Conservation (phyloP, 1,284 basidiomycete species). For the Cryptococcus sp. region DNA sequence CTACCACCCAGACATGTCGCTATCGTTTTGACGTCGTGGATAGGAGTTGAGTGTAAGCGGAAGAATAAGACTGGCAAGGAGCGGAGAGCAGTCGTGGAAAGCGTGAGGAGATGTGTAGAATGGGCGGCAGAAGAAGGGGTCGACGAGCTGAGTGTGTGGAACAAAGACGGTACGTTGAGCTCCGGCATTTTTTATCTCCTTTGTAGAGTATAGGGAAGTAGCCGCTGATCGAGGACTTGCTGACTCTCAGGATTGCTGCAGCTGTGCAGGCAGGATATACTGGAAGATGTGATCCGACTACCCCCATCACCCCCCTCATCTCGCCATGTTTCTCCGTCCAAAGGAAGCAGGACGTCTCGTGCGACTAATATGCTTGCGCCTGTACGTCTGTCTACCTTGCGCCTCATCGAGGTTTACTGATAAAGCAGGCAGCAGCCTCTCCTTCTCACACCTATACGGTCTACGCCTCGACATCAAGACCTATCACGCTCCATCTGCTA, state of each 20-base stretch:
- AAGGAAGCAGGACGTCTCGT: neutral
- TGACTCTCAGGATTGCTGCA: conserved; percentile 8
- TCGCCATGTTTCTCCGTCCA: neutral
- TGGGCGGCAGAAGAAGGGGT: conserved; percentile 23
- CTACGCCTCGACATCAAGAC: neutral
- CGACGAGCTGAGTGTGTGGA: conserved; percentile 23
- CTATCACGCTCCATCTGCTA: neutral
- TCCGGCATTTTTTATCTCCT: neutral
- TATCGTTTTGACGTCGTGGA: conserved; percentile 1
- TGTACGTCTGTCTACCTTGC: neutral
- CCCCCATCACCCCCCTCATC: neutral
- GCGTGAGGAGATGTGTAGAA: conserved; percentile 13
- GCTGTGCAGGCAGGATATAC: neutral
- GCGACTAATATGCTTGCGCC: neutral
- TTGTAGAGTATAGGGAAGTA: too few relatives aligned
- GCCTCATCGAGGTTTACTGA: too few relatives aligned
- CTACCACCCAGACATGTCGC: conserved; percentile 3
- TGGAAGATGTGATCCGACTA: neutral
- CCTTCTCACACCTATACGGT: neutral
- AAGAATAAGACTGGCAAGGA: too few relatives aligned
- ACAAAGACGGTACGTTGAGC: conserved; percentile 10
- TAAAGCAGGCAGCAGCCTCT: too few relatives aligned
- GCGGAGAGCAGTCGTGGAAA: conserved; percentile 9
- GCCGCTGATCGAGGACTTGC: too few relatives aligned
- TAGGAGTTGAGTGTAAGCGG: too few relatives aligned